Base-by-base conservation (phyloP, 352 stramenopile genomes). In the Globisporangium paddicum region DNA sequence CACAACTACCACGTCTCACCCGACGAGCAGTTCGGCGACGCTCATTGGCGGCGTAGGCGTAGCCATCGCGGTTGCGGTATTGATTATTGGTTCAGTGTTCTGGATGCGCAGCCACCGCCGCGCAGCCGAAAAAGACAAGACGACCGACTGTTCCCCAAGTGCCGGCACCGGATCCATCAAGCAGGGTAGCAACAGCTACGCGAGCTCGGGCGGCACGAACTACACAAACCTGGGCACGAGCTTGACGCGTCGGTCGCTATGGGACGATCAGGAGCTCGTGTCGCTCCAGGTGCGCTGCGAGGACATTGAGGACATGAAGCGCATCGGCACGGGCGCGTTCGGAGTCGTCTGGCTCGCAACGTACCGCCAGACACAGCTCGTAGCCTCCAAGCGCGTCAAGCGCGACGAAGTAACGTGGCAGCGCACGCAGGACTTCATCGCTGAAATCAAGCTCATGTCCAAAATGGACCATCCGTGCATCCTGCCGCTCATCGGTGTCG, bases 371-470 rank as follows among this genome's bases (percentile, higher is more conserved):
- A 72, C 61, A 8, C 61, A 72, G 7, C 40, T 79, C 0, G 23
- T 85, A 0, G 75, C 78, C 5, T 86, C 72, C 7, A 89, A 89
- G 56, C 70, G 76, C 2, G 64, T 86, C 35, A 64, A 73, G 16
- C 63, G 64, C 5, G 75, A 81, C 49, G 67, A 85, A 19, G 52
- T 73, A 7, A 85, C 71, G 10, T 65, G 64, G 4, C 58, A 75
- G n/a, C 62, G 67, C 13, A 82, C 66, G 0, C 63, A 75, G 8
- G 58, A 51, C 13, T 93, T 95, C 19, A 61, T 89, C 11, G 64
- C 62, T 5, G 86, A 95, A 58, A 87, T 93, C 66, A 89, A 87
- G 42, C 67, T 95, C 44, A 70, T 86, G 2, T 64, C 77, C 0
- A 58, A 62, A 26, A 67, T 93, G 3, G 66, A 86, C 16, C 84